These are phyloP conservation scores for Karstenula rhodostoma DNA, from an alignment of 2,329 filamentous ascomycete genomes.

Conservation along the genomic window DNA sequence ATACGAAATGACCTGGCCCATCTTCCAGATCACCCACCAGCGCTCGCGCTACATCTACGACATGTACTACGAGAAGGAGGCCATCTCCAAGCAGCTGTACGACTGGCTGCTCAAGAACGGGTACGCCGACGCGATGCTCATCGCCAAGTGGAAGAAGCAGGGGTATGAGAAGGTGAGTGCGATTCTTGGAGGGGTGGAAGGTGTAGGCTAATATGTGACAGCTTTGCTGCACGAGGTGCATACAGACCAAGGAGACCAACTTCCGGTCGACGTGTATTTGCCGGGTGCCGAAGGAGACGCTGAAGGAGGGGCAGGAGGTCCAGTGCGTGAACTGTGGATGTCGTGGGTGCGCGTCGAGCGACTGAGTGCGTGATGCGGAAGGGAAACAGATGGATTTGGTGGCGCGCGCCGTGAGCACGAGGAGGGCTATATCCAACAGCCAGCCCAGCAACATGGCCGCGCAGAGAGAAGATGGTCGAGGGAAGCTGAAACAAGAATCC, in stretches of 20 bases:
- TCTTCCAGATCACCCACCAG: slow-evolving; percentile 97
- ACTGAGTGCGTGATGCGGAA: slow-evolving; percentile 57
- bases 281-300: slow-evolving; percentile 84
- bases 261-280: slow-evolving; percentile 98
- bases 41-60: slow-evolving; percentile 94
- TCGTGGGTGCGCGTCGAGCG: slow-evolving; percentile 85
- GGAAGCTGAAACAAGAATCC: not conserved
- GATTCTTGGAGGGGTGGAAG: not conserved
- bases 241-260: slow-evolving; percentile 99
- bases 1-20: slow-evolving; percentile 93
- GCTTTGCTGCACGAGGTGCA: slow-evolving; percentile 93
- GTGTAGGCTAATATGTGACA: slow-evolving; percentile 46
- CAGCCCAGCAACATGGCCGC: not conserved
- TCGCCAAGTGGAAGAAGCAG: slow-evolving; percentile 99
- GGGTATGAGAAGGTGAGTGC: slow-evolving; percentile 91
- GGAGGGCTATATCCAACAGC: not conserved
- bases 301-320: slow-evolving; percentile 90
- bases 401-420: not conserved
- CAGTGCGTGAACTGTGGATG: slow-evolving; percentile 97
- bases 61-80: slow-evolving; percentile 96
- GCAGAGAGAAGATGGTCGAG: not conserved
- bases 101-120: slow-evolving; percentile 97
- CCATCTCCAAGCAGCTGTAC: slow-evolving; percentile 89
- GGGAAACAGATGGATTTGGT: not conserved
- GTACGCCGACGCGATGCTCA: slow-evolving; percentile 93